Percentiles rank a stretch among this genome's conserved stretches.
Evolutionary conservation across 2,329 filamentous ascomycete species (phyloP).

Genomic region (Pleoardoris graminearum): DNA sequence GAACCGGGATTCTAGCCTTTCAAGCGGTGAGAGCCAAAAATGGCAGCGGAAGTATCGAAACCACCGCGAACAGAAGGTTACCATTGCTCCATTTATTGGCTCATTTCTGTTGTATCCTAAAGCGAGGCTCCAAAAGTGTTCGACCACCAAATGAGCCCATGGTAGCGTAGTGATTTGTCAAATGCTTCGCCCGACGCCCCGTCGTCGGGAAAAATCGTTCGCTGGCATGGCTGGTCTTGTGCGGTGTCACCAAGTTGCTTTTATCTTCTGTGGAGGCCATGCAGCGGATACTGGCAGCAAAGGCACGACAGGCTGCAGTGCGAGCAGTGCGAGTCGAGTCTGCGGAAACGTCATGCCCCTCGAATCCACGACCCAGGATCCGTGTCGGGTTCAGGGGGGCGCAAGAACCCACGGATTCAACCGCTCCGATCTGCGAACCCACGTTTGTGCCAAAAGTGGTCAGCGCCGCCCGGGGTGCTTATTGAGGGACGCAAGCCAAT

Average conservation of each 20-base stretch:
- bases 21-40: constrained; percentile 34
- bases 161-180: constrained; percentile 14
- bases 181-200: constrained; percentile 21
- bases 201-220: constrained; percentile 20
- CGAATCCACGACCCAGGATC: constrained; percentile 13
- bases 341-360: constrained; percentile 6
- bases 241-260: constrained; percentile 7
- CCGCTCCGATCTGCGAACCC: constrained; percentile 47
- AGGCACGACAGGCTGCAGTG: constrained; percentile 11
- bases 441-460: constrained; percentile 40
- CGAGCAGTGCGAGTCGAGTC: constrained; percentile 6
- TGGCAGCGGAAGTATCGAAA: constrained; percentile 38
- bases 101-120: constrained; percentile 37
- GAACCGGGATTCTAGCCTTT: constrained; percentile 34
- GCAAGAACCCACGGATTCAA: constrained; percentile 33
- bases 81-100: constrained; percentile 36
- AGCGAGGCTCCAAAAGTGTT: constrained; percentile 24
- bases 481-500: constrained; percentile 22
- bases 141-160: constrained; percentile 19
- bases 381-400: constrained; percentile 14
- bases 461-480: constrained; percentile 23
- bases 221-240: constrained; percentile 5
- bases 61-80: constrained; percentile 39
- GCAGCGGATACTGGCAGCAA: constrained; percentile 11
- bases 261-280: constrained; percentile 4